Evolutionary conservation across 2,329 filamentous ascomycete genomes (phyloP).

Genomic region (Fusarium mexicanum): DNA sequence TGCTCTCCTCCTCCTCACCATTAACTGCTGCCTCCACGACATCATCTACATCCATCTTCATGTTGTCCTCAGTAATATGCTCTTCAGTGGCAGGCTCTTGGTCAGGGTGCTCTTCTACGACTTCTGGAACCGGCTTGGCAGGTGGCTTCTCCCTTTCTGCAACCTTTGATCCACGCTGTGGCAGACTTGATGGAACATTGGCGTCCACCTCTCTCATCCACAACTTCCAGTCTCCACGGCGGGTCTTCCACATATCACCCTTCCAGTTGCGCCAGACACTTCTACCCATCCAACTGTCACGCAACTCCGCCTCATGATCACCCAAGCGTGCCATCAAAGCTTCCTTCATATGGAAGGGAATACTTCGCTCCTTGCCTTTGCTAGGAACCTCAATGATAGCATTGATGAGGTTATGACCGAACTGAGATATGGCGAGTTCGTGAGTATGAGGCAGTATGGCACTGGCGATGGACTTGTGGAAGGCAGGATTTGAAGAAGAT

Average conservation of each 20-base stretch:
- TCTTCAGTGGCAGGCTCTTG: slow-evolving; percentile 1
- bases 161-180: slow-evolving; percentile 22
- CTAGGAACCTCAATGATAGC: slow-evolving; percentile 61
- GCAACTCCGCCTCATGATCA: slow-evolving; percentile 58
- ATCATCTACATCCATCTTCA: slow-evolving; percentile 24
- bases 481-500: slow-evolving; percentile 59
- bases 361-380: slow-evolving; percentile 56
- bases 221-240: slow-evolving; percentile 63
- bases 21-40: background rate
- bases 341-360: slow-evolving; percentile 69
- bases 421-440: slow-evolving; percentile 59
- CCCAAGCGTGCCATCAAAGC: slow-evolving; percentile 61
- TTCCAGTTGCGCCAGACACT: slow-evolving; percentile 68
- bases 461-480: slow-evolving; percentile 66
- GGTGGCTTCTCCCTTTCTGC: slow-evolving; percentile 8
- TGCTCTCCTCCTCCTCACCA: slow-evolving; percentile 1
- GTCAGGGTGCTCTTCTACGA: background rate
- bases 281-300: slow-evolving; percentile 64
- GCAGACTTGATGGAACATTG: slow-evolving; percentile 29
- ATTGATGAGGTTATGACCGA: slow-evolving; percentile 62
- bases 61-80: background rate
- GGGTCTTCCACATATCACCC: slow-evolving; percentile 66
- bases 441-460: slow-evolving; percentile 56
- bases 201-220: slow-evolving; percentile 63
- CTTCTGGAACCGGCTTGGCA: background rate